These are phyloP conservation scores for Echria macrotheca DNA, from an alignment of 495 filamentous ascomycete species.

Conservation along the genomic window DNA sequence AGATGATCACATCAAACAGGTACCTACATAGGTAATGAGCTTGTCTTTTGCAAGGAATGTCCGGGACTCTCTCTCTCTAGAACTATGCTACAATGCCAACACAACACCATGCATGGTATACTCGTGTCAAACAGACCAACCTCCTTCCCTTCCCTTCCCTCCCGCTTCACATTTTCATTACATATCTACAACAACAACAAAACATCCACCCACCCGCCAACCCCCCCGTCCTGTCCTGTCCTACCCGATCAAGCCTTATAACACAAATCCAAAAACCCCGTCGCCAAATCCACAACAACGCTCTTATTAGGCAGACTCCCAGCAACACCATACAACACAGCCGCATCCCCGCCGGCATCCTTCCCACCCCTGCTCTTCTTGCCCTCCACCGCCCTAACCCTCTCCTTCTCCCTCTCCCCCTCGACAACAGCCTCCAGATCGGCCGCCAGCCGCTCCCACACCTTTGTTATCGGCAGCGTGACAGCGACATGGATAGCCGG, in stretches of 20 bases:
- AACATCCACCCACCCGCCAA: background rate
- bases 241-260: constrained; percentile 68
- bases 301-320: constrained; percentile 93
- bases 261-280: constrained; percentile 88
- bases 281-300: constrained; percentile 83
- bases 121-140: no score
- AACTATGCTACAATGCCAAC: no score
- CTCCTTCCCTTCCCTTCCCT: no score
- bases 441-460: constrained; percentile 68
- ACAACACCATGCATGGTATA: no score
- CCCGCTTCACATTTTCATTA: no score
- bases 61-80: no score
- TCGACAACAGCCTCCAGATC: constrained; percentile 78
- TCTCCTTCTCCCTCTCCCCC: constrained; percentile 64
- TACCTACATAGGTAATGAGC: no score
- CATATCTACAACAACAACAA: no score
- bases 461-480: constrained; percentile 75
- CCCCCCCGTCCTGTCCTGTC: background rate
- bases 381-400: constrained; percentile 63
- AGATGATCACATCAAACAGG: no score
- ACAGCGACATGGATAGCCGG: constrained; percentile 97
- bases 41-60: no score
- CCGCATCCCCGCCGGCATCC: constrained; percentile 59
- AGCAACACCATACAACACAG: constrained; percentile 91
- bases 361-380: constrained; percentile 58